Evolutionary conservation across 1,139 yeast species (phyloP), one percentile per base, ranked within the genome.

Genomic region (Blastobotrys proliferans): DNA sequence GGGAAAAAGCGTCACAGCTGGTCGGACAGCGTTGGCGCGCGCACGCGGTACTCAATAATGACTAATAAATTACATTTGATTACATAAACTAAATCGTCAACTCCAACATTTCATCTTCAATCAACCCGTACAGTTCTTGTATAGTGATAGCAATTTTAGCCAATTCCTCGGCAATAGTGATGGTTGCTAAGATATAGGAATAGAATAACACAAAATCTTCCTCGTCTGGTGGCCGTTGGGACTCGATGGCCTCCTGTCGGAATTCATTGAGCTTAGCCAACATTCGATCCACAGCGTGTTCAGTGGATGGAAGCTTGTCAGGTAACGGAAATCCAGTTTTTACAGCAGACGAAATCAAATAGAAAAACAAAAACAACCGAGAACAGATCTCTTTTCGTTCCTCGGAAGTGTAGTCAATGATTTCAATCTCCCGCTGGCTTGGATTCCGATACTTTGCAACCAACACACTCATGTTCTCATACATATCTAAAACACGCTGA

Each of bases 311-410:
- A 3, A 90, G 81, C 52, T 80, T 81, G 27, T 74, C 76, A 0
- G 94, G 94, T 22, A 84, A 60, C 1, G 95, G 94, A 49, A 84
- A 77, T 2, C 88, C 88, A 19, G 86, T 66, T 43, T 78, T 74
- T 68, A 85, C 70, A 0, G 94, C 84, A 26, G 92, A 79, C 2
- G 94, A 82, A 10, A 84, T 71, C 78, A 84, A 80, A 65, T 83
- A 84, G 56, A 85, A 83, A 6, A 81, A 77, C 48, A 84, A 67
- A 51, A 85, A 83, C 0, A 85, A 76, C 19, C 92, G 64, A 51
- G 81, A 81, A 54, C 83, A 84, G 24, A 85, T 67, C 56, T 85
- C 94, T 19, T 64, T 70, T 42, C 92, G 67, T 58, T 84, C 94
- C 1, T 63, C 60, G 24, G 68, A 69, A 8, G 86, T 76, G 51